Evolutionary conservation across 441 rosid species (phyloP).

Genomic region (Cnidoscolus chayamansa): DNA sequence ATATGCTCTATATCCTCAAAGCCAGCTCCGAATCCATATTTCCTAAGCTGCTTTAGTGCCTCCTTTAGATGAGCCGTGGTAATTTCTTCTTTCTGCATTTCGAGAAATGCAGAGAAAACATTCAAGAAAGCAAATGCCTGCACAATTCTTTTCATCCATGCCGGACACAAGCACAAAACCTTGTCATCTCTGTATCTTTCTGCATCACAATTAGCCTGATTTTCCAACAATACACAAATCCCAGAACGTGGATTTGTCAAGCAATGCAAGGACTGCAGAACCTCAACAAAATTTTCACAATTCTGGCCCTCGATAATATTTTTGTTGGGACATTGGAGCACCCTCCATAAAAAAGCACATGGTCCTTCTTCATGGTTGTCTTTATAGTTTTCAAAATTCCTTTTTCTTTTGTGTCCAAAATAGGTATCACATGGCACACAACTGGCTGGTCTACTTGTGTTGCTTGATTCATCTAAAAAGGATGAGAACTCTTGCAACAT

Average conservation of each 20-base stretch:
- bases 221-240: conserved; percentile 47
- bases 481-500: conserved; percentile 52
- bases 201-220: conserved; percentile 11
- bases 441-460: not conserved
- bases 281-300: conserved; percentile 54
- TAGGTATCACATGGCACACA: not conserved
- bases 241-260: conserved; percentile 48
- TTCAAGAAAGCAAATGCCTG: conserved; percentile 69
- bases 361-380: conserved; percentile 29
- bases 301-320: conserved; percentile 49
- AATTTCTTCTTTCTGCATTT: conserved; percentile 37
- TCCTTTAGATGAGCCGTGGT: conserved; percentile 40
- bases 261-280: conserved; percentile 61
- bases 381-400: conserved; percentile 27
- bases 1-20: conserved; percentile 67
- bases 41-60: conserved; percentile 46
- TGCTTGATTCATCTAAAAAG: conserved; percentile 29
- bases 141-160: conserved; percentile 65
- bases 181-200: conserved; percentile 11
- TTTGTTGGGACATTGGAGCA: conserved; percentile 41
- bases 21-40: conserved; percentile 45
- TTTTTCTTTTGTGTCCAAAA: conserved; percentile 29
- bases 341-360: conserved; percentile 44
- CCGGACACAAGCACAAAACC: conserved; percentile 59
- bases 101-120: conserved; percentile 48